Percentiles rank a stretch among this genome's conserved stretches.
Evolutionary conservation across 2,329 filamentous ascomycete species (phyloP).

Genomic region (Sporothrix mexicana): DNA sequence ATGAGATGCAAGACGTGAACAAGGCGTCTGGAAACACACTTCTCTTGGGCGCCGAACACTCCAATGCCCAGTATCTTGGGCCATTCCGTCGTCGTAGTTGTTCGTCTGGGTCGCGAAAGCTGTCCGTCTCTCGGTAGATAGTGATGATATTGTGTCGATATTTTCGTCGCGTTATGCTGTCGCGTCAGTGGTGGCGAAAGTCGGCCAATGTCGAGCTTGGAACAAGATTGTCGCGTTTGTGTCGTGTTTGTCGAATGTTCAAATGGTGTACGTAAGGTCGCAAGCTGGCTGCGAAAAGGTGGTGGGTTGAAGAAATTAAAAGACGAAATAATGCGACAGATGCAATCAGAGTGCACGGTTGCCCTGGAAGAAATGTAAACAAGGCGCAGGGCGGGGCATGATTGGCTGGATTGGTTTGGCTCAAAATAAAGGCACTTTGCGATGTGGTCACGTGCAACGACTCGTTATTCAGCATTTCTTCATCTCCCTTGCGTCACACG

Average conservation of each 20-base stretch:
- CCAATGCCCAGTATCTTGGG: constrained; percentile 86
- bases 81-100: constrained; percentile 62
- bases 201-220: not conserved
- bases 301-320: constrained; percentile 26
- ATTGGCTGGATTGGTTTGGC: constrained; percentile 33
- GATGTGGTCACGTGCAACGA: constrained; percentile 25
- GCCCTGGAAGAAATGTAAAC: constrained; percentile 39
- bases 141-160: not conserved
- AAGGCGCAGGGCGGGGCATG: constrained; percentile 34
- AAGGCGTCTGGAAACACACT: constrained; percentile 56
- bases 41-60: constrained; percentile 91
- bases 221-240: not conserved
- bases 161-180: not conserved
- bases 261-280: not conserved
- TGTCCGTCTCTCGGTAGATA: not conserved
- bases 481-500: not conserved
- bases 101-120: not conserved
- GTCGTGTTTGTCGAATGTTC: not conserved
- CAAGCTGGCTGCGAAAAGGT: constrained; percentile 17
- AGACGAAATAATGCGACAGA: constrained; percentile 27
- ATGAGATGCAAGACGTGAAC: constrained; percentile 2
- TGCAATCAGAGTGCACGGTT: constrained; percentile 22
- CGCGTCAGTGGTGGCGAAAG: not conserved
- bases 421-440: constrained; percentile 15
- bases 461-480: not conserved